Evolutionary conservation across 78 protist species (phyloP).

Genomic region (Chrysochromulina parva): DNA sequence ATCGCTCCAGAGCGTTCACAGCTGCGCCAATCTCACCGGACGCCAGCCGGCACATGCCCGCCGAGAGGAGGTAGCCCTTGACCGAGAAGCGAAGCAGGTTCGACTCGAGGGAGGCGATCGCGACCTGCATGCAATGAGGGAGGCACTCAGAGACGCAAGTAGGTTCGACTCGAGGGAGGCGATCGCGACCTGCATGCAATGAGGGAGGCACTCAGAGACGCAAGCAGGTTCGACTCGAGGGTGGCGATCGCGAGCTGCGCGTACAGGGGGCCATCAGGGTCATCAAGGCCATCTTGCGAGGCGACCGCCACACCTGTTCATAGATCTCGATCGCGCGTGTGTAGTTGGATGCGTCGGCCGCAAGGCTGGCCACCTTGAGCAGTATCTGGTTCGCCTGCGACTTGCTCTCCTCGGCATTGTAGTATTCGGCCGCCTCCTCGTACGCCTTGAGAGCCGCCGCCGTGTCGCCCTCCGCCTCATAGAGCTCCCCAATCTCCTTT

Average conservation of each 20-base stretch:
- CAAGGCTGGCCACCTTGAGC: constrained; percentile 45
- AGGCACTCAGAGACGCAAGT: background rate
- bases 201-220: constrained; percentile 1
- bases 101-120: constrained; percentile 45
- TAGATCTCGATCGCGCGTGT: constrained; percentile 44
- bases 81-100: constrained; percentile 59
- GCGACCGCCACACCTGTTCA: constrained; percentile 50
- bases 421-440: constrained; percentile 74
- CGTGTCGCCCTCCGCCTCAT: constrained; percentile 64
- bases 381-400: constrained; percentile 53
- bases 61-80: constrained; percentile 64
- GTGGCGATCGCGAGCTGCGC: constrained; percentile 51
- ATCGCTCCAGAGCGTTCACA: constrained; percentile 25
- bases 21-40: background rate
- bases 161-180: constrained; percentile 46
- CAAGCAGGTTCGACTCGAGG: constrained; percentile 42
- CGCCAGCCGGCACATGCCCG: constrained; percentile 63
- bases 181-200: constrained; percentile 34
- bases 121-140: constrained; percentile 58
- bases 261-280: background rate
- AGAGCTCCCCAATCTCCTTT: constrained; percentile 74
- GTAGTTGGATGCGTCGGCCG: constrained; percentile 32
- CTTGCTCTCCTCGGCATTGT: constrained; percentile 60
- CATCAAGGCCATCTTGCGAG: too few species aligned
- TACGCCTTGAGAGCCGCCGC: constrained; percentile 43